Evolutionary conservation across 176 grass and related monocot species (phyloP).

Genomic region (Bonia amplexicaulis): DNA sequence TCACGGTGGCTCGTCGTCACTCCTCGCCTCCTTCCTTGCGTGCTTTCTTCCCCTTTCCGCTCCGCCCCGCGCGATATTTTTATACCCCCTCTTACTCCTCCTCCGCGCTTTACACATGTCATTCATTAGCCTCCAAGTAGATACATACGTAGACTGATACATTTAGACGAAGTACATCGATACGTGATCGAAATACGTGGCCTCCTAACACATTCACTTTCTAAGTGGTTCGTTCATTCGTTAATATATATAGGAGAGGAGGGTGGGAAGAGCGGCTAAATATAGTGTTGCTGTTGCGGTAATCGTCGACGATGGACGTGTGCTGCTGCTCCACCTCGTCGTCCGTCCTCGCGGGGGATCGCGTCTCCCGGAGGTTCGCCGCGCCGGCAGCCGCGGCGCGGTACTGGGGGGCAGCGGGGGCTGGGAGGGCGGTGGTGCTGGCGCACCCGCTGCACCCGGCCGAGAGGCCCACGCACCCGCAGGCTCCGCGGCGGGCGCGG

Average conservation of each 20-base stretch:
- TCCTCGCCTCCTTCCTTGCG: slow-evolving; percentile 34
- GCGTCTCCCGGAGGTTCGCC: background rate
- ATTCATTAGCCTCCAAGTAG: background rate
- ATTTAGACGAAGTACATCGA: background rate
- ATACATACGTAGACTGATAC: background rate
- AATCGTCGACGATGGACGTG: slow-evolving; percentile 32
- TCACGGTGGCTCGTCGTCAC: no score
- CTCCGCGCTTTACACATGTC: background rate
- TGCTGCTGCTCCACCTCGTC: slow-evolving; percentile 50
- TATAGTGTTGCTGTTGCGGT: background rate
- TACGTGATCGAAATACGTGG: background rate
- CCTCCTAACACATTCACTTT: background rate
- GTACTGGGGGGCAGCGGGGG: slow-evolving; percentile 7
- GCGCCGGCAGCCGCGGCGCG: background rate
- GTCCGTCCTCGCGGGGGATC: background rate
- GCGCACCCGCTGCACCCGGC: slow-evolving; percentile 18
- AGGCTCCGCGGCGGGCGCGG: background rate
- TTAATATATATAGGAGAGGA: no score
- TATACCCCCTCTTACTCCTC: slow-evolving; percentile 13
- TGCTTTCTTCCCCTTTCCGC: slow-evolving; percentile 14
- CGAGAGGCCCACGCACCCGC: background rate
- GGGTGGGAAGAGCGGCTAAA: background rate
- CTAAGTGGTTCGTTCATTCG: background rate
- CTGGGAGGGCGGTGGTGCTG: slow-evolving; percentile 34
- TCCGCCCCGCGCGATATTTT: background rate